phyloP scores from a whole-genome alignment of 192 early-diverging fungal genomes.

The Podila clonocystis region DNA sequence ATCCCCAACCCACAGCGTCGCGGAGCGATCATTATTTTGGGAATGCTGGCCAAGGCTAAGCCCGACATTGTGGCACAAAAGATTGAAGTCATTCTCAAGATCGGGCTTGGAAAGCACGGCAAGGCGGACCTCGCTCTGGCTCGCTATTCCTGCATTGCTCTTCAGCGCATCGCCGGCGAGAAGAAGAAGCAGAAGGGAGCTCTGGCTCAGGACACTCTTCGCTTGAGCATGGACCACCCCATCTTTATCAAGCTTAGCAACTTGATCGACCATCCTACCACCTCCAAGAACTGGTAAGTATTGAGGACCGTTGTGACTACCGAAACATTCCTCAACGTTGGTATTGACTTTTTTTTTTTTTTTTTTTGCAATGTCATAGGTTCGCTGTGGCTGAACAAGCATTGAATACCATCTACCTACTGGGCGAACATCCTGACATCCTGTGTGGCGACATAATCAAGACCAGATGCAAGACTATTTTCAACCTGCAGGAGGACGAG shows the following conservation, averaged over 20 bases:
- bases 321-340: no score
- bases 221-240: constrained; percentile 65
- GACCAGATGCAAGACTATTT: constrained; percentile 69
- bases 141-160: constrained; percentile 90
- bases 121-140: constrained; percentile 86
- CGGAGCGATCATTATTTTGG: constrained; percentile 91
- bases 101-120: constrained; percentile 88
- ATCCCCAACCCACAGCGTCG: constrained; percentile 79
- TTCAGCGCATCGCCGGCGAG: constrained; percentile 81
- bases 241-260: constrained; percentile 61
- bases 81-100: constrained; percentile 81
- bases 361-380: constrained; percentile 63
- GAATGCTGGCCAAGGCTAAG: constrained; percentile 92
- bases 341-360: no score
- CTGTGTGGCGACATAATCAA: constrained; percentile 84
- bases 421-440: constrained; percentile 91
- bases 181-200: constrained; percentile 71
- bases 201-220: constrained; percentile 26
- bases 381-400: constrained; percentile 94
- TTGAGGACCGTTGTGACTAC: neutral
- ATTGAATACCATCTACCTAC: constrained; percentile 89
- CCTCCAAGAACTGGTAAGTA: constrained; percentile 63
- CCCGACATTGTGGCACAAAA: constrained; percentile 86
- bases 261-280: constrained; percentile 58
- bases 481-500: constrained; percentile 54